Percentiles rank a stretch among this genome's conserved stretches.
These are phyloP conservation scores for Mortierella polycephala DNA, from an alignment of 371 early-diverging fungal genomes.

Conservation along the genomic window DNA sequence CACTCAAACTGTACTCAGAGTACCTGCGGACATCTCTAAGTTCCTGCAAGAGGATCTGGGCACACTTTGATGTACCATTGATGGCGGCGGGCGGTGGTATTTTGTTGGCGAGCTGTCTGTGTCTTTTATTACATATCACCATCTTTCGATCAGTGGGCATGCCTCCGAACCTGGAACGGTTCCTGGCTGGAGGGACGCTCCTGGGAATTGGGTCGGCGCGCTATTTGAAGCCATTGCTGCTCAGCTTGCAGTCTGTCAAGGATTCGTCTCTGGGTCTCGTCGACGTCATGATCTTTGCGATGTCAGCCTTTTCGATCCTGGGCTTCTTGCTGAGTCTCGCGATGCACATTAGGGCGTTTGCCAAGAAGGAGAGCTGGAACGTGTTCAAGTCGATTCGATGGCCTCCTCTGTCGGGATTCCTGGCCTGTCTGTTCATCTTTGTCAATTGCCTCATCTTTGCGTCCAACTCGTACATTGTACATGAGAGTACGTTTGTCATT, in stretches of 20 bases:
- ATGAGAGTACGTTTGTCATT: slow-evolving; percentile 81
- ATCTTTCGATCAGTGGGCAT: slow-evolving; percentile 26
- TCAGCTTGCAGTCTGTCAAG: slow-evolving; percentile 23
- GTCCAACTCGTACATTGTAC: slow-evolving; percentile 90
- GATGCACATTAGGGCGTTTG: slow-evolving; percentile 14
- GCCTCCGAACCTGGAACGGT: slow-evolving; percentile 37
- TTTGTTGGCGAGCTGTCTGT: slow-evolving; percentile 52
- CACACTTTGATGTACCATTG: slow-evolving; percentile 84
- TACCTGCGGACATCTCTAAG: slow-evolving; percentile 76
- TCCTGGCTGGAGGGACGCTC: slow-evolving; percentile 44
- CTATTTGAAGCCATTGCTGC: slow-evolving; percentile 21
- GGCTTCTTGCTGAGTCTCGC: slow-evolving; percentile 28
- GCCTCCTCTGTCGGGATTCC: slow-evolving; percentile 33
- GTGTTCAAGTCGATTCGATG: slow-evolving; percentile 13
- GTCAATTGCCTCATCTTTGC: slow-evolving; percentile 74
- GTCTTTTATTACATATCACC: slow-evolving; percentile 35
- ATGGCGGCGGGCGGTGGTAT: slow-evolving; percentile 72
- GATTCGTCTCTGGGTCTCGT: slow-evolving; percentile 48
- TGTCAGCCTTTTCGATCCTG: slow-evolving; percentile 32
- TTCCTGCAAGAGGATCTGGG: slow-evolving; percentile 87
- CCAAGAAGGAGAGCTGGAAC: slow-evolving; percentile 19
- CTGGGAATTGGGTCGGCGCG: slow-evolving; percentile 37
- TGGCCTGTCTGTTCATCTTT: slow-evolving; percentile 58
- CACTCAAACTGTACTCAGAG: slow-evolving; percentile 62
- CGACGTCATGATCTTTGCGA: slow-evolving; percentile 47